Conservation (phyloP, 192 early-diverging fungal species). For the Coemansia reversa region DNA sequence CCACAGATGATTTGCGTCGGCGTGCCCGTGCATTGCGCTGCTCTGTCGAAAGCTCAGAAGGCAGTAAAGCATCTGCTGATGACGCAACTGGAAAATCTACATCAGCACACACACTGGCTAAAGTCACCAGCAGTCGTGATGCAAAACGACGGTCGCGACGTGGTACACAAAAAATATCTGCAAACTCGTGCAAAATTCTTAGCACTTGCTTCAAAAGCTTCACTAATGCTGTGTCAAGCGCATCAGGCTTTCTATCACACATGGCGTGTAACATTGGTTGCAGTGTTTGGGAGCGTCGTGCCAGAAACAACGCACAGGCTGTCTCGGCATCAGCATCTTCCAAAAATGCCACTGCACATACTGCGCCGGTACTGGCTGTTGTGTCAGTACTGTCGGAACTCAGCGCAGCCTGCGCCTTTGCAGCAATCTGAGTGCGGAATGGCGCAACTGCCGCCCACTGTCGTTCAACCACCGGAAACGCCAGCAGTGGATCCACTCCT, state of each 20-base stretch:
- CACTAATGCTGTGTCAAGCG: constrained; percentile 13
- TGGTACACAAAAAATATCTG: constrained; percentile 26
- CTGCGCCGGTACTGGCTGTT: constrained; percentile 16
- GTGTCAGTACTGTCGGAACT: background rate
- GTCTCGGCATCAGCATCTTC: constrained; percentile 40
- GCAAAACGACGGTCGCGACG: constrained; percentile 13
- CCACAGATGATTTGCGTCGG: constrained; percentile 43
- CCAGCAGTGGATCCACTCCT: constrained; percentile 22
- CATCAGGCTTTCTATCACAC: background rate
- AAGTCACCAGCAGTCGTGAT: constrained; percentile 37
- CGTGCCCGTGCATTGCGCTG: constrained; percentile 17
- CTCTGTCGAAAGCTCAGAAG: constrained; percentile 12
- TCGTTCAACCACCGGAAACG: constrained; percentile 48
- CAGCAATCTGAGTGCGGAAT: constrained; percentile 32
- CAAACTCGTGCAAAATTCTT: constrained; percentile 33
- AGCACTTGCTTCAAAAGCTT: constrained; percentile 27
- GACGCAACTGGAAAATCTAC: constrained; percentile 33
- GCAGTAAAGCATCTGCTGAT: background rate
- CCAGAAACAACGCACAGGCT: constrained; percentile 41
- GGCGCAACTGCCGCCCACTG: constrained; percentile 39
- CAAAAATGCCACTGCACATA: constrained; percentile 38
- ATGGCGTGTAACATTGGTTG: constrained; percentile 18
- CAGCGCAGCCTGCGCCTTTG: constrained; percentile 20
- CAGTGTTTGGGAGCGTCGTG: constrained; percentile 30
- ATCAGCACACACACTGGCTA: constrained; percentile 44